Evolutionary conservation across 192 early-diverging fungal genomes (phyloP).

Genomic region (Coemansia sp.): DNA sequence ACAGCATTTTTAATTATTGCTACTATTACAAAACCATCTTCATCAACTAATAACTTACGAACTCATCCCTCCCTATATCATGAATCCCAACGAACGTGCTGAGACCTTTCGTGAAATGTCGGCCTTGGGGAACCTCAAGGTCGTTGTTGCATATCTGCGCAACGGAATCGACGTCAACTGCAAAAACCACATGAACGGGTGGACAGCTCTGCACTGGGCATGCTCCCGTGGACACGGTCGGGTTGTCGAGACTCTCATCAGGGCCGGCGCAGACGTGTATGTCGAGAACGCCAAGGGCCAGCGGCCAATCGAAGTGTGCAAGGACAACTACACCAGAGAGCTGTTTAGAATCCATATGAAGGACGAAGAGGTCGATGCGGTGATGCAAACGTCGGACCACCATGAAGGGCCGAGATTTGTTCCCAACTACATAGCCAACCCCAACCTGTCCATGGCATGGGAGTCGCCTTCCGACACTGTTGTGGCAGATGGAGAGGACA

Average conservation of each 20-base stretch:
- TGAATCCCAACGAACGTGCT: conserved; percentile 33
- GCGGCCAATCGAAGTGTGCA: conserved; percentile 64
- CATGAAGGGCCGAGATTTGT: conserved; percentile 30
- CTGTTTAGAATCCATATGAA: conserved; percentile 38
- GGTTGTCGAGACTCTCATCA: conserved; percentile 61
- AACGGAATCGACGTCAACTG: conserved; percentile 67
- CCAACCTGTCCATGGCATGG: conserved; percentile 71
- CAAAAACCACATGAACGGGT: conserved; percentile 72
- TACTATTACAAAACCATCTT: too few species aligned
- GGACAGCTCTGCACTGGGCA: conserved; percentile 78
- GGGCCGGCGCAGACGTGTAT: conserved; percentile 61
- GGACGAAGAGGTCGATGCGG: conserved; percentile 1
- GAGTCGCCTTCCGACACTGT: conserved; percentile 58
- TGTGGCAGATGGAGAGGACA: conserved; percentile 16
- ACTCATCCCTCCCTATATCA: too few species aligned
- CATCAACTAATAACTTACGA: too few species aligned
- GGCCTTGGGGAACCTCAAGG: conserved; percentile 73
- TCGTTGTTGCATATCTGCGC: conserved; percentile 62
- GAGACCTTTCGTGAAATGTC: conserved; percentile 55
- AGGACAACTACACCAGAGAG: conserved; percentile 44
- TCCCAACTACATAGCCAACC: conserved; percentile 65
- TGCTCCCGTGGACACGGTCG: conserved; percentile 62
- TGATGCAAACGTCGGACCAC: conserved; percentile 2
- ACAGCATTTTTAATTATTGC: too few species aligned
- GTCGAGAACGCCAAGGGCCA: conserved; percentile 64